A percentile compares a stretch with the other conserved stretches of the same genome.
phyloP scores from a whole-genome alignment of 1,284 basidiomycete species.

The Tremellales sp. region DNA sequence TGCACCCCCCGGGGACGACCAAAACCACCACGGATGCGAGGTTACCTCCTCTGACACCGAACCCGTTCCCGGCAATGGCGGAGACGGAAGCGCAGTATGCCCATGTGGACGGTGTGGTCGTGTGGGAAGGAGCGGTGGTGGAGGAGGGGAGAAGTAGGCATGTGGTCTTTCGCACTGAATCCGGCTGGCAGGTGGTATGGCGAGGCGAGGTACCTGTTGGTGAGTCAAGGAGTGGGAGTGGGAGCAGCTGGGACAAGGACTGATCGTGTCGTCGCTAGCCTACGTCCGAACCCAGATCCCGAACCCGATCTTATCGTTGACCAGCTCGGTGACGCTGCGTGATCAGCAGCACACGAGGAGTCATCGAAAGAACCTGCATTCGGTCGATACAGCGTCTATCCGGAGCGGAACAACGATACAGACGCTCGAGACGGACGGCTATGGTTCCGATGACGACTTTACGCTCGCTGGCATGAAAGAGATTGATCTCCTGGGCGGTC shows the following conservation, averaged over 20 bases:
- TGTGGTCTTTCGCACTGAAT: slow-evolving; percentile 58
- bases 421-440: slow-evolving; percentile 21
- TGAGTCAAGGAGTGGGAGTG: slow-evolving; percentile 50
- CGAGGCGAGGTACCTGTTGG: slow-evolving; percentile 67
- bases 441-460: slow-evolving; percentile 13
- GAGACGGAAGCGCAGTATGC: slow-evolving; percentile 69
- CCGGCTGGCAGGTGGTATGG: slow-evolving; percentile 71
- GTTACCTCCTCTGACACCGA: slow-evolving; percentile 44
- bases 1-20: slow-evolving; percentile 1
- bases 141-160: slow-evolving; percentile 28
- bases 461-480: slow-evolving; percentile 61
- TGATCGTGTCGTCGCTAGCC: slow-evolving; percentile 51
- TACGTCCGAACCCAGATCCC: slow-evolving; percentile 66
- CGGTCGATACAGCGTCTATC: slow-evolving; percentile 24
- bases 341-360: slow-evolving; percentile 51
- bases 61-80: slow-evolving; percentile 52
- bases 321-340: slow-evolving; percentile 70
- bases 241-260: too few species aligned
- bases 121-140: slow-evolving; percentile 52
- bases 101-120: slow-evolving; percentile 66
- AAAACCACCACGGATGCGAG: slow-evolving; percentile 35
- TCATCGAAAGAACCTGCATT: slow-evolving; percentile 16
- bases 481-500: slow-evolving; percentile 70
- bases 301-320: slow-evolving; percentile 74
- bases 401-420: slow-evolving; percentile 17